These are phyloP conservation scores for Phaeosphaeria sp. DNA, from an alignment of 2,329 filamentous ascomycete species.

Conservation along the genomic window DNA sequence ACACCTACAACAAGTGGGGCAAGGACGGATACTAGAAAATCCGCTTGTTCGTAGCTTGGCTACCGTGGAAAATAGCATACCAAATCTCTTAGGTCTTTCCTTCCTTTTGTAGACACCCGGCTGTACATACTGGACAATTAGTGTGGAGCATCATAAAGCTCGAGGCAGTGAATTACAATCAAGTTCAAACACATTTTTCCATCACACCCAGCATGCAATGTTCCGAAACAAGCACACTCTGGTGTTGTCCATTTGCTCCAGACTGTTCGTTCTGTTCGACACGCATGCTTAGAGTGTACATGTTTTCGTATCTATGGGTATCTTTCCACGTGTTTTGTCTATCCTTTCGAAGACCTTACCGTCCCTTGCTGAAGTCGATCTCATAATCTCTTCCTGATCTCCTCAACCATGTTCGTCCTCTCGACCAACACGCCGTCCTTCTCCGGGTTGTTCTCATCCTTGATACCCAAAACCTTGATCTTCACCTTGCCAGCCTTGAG, in stretches of 20 bases:
- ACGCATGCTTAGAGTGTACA: background rate
- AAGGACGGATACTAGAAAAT: slow-evolving; percentile 79
- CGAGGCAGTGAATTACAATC: background rate
- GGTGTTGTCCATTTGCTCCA: background rate
- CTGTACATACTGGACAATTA: slow-evolving; percentile 6
- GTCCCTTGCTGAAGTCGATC: background rate
- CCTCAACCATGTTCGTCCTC: slow-evolving; percentile 66
- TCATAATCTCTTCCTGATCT: slow-evolving; percentile 63
- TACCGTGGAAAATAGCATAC: background rate
- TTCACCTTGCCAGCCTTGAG: slow-evolving; percentile 81
- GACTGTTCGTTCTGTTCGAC: background rate
- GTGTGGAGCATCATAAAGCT: background rate
- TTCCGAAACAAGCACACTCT: background rate
- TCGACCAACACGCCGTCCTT: slow-evolving; percentile 84
- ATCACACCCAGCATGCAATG: background rate
- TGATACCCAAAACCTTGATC: slow-evolving; percentile 82
- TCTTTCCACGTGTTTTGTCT: slow-evolving; percentile 12
- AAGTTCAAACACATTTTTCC: background rate
- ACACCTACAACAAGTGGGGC: slow-evolving; percentile 99
- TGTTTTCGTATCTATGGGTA: slow-evolving; percentile 21
- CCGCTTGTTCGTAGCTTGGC: background rate
- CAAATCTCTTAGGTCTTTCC: background rate
- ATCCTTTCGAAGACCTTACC: background rate
- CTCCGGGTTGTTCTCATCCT: slow-evolving; percentile 79
- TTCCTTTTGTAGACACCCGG: slow-evolving; percentile 13